These are phyloP conservation scores for Lactarius sp. DNA, from an alignment of 768 basidiomycete genomes.

Conservation along the genomic window DNA sequence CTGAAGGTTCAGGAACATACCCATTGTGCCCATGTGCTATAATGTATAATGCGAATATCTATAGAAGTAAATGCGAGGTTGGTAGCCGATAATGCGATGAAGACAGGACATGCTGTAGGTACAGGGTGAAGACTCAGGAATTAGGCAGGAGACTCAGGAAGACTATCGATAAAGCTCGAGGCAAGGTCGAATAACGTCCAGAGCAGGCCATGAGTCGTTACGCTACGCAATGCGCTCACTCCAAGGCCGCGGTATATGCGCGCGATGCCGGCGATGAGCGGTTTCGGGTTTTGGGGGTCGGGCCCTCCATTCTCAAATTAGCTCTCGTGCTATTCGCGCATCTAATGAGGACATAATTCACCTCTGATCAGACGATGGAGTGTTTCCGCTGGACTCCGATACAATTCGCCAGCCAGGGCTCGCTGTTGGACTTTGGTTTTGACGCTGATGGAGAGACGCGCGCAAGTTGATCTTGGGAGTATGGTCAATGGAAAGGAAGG, in stretches of 20 bases:
- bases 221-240: constrained; percentile 86
- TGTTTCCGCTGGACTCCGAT: constrained; percentile 69
- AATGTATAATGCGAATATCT: constrained; percentile 22
- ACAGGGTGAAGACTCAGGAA: neutral
- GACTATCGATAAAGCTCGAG: constrained; percentile 64
- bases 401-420: constrained; percentile 71
- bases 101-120: constrained; percentile 6
- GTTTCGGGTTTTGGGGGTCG: constrained; percentile 72
- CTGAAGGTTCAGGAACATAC: neutral
- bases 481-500: neutral
- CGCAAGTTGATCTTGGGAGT: constrained; percentile 17
- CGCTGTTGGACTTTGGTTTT: constrained; percentile 97
- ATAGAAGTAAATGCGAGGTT: constrained; percentile 17
- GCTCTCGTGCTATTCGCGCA: constrained; percentile 4
- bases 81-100: constrained; percentile 12
- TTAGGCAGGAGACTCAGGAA: constrained; percentile 33
- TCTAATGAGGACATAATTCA: constrained; percentile 30
- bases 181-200: constrained; percentile 92
- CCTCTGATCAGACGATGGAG: constrained; percentile 77
- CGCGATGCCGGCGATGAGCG: constrained; percentile 68
- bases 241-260: constrained; percentile 92
- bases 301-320: constrained; percentile 46
- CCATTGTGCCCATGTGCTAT: constrained; percentile 18
- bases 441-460: constrained; percentile 44
- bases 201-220: constrained; percentile 88